Conservation (phyloP, 352 stramenopile genomes). For the Saprolegnia diclina region DNA sequence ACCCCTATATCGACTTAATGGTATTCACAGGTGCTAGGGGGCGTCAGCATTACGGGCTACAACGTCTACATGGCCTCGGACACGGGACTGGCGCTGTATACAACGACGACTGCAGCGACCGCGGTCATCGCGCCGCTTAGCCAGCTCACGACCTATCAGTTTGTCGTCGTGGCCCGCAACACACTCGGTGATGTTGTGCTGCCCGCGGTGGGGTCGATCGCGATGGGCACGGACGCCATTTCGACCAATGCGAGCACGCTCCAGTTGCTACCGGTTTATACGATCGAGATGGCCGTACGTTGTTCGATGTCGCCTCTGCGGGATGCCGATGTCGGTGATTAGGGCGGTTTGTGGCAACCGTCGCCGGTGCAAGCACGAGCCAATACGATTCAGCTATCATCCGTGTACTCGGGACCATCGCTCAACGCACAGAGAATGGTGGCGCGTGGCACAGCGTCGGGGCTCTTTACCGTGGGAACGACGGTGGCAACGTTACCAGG, state of each 20-base stretch:
- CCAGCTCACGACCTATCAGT: constrained; percentile 5
- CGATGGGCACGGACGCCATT: neutral
- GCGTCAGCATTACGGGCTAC: constrained; percentile 7
- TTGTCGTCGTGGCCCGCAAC: constrained; percentile 14
- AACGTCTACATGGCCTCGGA: constrained; percentile 4
- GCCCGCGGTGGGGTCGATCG: neutral
- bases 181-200: neutral
- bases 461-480: neutral
- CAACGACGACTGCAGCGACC: neutral
- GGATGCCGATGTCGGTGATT: neutral
- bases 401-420: neutral
- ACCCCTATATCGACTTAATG: neutral
- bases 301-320: neutral
- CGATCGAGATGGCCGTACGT: neutral
- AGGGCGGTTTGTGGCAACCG: constrained; percentile 11
- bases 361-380: neutral
- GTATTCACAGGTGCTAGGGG: neutral
- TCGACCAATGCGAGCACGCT: neutral
- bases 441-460: neutral
- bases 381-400: neutral
- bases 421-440: neutral
- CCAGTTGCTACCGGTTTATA: neutral
- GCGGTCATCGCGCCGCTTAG: neutral
- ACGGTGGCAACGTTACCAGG: neutral
- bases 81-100: neutral